Conservation (phyloP, 192 early-diverging fungal species). For the Obelidium mucronatum region DNA sequence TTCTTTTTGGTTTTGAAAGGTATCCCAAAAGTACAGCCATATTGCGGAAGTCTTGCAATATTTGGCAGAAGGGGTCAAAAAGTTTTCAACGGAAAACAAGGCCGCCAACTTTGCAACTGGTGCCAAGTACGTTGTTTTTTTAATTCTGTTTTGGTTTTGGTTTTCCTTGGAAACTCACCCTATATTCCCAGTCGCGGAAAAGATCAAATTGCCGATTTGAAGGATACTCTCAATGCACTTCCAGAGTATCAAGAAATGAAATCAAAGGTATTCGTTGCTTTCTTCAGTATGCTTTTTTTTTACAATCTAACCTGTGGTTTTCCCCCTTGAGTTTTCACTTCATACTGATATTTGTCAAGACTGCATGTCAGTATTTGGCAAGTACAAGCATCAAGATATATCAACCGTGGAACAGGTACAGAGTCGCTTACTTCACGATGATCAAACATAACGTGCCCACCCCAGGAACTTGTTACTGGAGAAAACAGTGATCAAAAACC, state of each 20-base stretch:
- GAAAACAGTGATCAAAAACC: constrained; percentile 70
- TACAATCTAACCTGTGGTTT: neutral
- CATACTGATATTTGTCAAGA: constrained; percentile 79
- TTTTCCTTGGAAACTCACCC: neutral
- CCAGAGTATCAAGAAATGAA: constrained; percentile 85
- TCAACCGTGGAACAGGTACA: constrained; percentile 72
- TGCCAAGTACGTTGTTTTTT: constrained; percentile 8
- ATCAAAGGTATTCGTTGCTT: constrained; percentile 35
- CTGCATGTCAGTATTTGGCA: constrained; percentile 71
- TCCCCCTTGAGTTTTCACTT: constrained; percentile 60
- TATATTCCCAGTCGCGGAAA: neutral
- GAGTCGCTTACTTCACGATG: neutral
- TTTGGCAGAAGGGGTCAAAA: constrained; percentile 71
- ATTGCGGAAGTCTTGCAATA: constrained; percentile 80
- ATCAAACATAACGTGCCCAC: neutral
- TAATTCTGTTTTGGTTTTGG: too few species aligned
- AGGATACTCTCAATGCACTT: constrained; percentile 79
- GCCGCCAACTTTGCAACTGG: constrained; percentile 55
- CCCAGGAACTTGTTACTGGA: constrained; percentile 73
- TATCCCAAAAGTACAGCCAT: constrained; percentile 57
- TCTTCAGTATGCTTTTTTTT: neutral
- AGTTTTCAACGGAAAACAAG: constrained; percentile 80
- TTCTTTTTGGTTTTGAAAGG: constrained; percentile 21
- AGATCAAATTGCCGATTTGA: constrained; percentile 65
- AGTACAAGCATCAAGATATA: constrained; percentile 64